Percentiles rank a stretch among this genome's conserved stretches.
phyloP scores from a whole-genome alignment of 129 eudicot genomes.

The Flaveria linearis region DNA sequence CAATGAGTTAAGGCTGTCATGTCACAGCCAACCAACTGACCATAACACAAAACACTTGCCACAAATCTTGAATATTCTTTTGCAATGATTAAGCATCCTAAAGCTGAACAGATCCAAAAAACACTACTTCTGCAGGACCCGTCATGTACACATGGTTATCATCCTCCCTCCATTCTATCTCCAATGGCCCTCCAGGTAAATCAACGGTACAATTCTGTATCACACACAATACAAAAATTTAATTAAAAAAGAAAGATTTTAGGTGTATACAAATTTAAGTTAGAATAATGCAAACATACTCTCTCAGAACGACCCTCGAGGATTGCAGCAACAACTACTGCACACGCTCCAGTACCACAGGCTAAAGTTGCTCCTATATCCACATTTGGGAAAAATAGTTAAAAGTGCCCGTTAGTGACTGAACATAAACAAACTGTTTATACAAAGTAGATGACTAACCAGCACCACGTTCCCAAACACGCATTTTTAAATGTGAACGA shows the following conservation, averaged over 20 bases:
- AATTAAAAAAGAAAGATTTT: background rate
- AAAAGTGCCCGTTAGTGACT: background rate
- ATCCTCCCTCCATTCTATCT: conserved; percentile 94
- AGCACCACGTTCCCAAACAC: conserved; percentile 99
- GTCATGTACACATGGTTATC: conserved; percentile 92
- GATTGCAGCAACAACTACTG: conserved; percentile 96
- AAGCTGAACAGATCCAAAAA: conserved; percentile 70
- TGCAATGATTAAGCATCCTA: conserved; percentile 21
- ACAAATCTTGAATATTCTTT: background rate
- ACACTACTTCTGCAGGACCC: conserved; percentile 89
- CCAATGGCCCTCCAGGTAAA: conserved; percentile 97
- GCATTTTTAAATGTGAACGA: conserved; percentile 89
- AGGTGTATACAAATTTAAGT: background rate
- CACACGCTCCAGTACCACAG: conserved; percentile 99
- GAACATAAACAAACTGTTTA: background rate
- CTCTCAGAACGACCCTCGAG: conserved; percentile 93
- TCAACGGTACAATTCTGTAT: conserved; percentile 80
- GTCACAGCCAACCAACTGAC: conserved; percentile 5
- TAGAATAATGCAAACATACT: conserved; percentile 44
- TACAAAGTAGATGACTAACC: conserved; percentile 45
- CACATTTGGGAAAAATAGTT: background rate
- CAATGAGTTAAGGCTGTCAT: background rate
- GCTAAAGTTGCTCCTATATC: conserved; percentile 90
- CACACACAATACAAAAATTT: background rate
- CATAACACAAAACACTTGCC: conserved; percentile 20